A percentile compares a stretch with the other conserved stretches of the same genome.
Evolutionary conservation across 495 filamentous ascomycete genomes (phyloP).

Genomic region (Trichocladium antarcticum): DNA sequence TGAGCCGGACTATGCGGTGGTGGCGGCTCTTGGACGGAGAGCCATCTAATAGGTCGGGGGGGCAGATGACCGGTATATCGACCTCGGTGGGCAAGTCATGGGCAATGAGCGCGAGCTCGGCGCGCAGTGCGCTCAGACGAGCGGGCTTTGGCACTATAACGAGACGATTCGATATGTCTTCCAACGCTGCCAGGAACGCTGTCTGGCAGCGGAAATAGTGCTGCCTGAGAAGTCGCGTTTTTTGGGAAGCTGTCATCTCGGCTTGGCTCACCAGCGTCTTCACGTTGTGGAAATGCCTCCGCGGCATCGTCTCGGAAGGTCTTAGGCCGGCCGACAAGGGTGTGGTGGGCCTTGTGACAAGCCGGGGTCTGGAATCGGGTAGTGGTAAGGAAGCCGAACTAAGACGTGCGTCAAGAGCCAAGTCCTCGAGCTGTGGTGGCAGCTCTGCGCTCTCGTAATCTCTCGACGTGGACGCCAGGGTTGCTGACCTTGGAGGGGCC

Average conservation of each 20-base stretch:
- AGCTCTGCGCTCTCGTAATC: conserved; percentile 13
- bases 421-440: conserved; percentile 30
- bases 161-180: conserved; percentile 65
- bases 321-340: conserved; percentile 43
- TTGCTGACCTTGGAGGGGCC: conserved; percentile 3
- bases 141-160: conserved; percentile 64
- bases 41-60: conserved; percentile 53
- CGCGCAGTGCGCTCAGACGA: conserved; percentile 60
- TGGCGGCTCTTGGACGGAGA: conserved; percentile 53
- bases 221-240: conserved; percentile 50
- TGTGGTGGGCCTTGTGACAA: conserved; percentile 34
- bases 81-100: conserved; percentile 65
- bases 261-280: conserved; percentile 41
- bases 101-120: conserved; percentile 61
- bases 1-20: conserved; percentile 63
- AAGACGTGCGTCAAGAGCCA: conserved; percentile 39
- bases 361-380: conserved; percentile 44
- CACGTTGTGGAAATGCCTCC: conserved; percentile 40
- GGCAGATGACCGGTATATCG: conserved; percentile 65
- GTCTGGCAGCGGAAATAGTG: conserved; percentile 68
- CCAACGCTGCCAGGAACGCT: conserved; percentile 58
- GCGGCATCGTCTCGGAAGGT: conserved; percentile 37
- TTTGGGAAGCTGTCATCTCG: conserved; percentile 45
- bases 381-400: conserved; percentile 56
- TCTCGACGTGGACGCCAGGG: conserved; percentile 13